phyloP scores from a whole-genome alignment of 2,329 filamentous ascomycete species.

The Penicillium sp. region DNA sequence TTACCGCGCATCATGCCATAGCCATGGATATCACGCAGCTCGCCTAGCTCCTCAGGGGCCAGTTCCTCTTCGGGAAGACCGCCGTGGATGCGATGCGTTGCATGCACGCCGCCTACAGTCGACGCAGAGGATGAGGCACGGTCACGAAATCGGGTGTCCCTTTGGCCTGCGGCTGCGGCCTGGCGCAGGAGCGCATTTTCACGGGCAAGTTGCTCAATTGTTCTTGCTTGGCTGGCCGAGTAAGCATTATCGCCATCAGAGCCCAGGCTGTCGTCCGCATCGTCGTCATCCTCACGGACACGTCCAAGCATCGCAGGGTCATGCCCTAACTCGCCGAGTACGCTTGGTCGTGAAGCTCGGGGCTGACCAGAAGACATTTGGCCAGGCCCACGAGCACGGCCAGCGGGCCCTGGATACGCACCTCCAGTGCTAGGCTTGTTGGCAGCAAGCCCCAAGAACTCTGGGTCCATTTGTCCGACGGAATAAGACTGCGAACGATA shows the following conservation, averaged over 20 bases:
- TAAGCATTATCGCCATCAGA: conserved; percentile 45
- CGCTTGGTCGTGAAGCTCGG: conserved; percentile 68
- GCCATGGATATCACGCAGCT: conserved; percentile 43
- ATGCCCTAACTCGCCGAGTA: conserved; percentile 51
- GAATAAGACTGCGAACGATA: conserved; percentile 97
- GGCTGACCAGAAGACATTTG: conserved; percentile 74
- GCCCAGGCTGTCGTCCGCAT: conserved; percentile 46
- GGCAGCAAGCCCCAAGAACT: conserved; percentile 48
- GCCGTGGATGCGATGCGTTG: conserved; percentile 46
- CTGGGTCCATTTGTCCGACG: conserved; percentile 83
- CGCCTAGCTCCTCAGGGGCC: conserved; percentile 51
- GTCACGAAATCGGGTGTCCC: conserved; percentile 44
- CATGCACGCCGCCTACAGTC: conserved; percentile 34
- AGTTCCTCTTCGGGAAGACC: conserved; percentile 51
- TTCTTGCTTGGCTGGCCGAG: conserved; percentile 46
- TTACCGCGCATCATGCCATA: conserved; percentile 46
- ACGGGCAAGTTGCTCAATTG: conserved; percentile 51
- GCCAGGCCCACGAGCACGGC: conserved; percentile 43
- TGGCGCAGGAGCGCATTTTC: conserved; percentile 54
- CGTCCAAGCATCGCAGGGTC: conserved; percentile 52
- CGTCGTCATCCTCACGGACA: conserved; percentile 55
- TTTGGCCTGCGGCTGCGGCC: conserved; percentile 46
- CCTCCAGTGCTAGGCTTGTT: conserved; percentile 34
- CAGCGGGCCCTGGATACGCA: conserved; percentile 27
- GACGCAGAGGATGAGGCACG: conserved; percentile 48